A percentile compares a stretch with the other conserved stretches of the same genome.
These are phyloP conservation scores for Ophiocordyceps robertsii DNA, from an alignment of 2,329 filamentous ascomycete species.

Conservation along the genomic window DNA sequence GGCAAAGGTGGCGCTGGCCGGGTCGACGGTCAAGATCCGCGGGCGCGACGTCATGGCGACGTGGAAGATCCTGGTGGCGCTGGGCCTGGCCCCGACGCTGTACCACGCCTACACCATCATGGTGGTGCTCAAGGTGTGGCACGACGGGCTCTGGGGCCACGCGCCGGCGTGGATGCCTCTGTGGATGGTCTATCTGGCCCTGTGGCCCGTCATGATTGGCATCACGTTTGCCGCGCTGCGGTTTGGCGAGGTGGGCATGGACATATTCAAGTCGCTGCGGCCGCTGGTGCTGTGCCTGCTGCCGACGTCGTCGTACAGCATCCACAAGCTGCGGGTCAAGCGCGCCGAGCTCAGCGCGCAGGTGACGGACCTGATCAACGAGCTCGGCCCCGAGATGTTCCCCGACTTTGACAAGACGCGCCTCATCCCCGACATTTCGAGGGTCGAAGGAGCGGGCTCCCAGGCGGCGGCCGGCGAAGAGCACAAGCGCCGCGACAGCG, in stretches of 20 bases:
- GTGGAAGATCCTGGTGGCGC: slow-evolving; percentile 83
- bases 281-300: slow-evolving; percentile 77
- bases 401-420: slow-evolving; percentile 81
- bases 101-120: slow-evolving; percentile 71
- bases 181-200: slow-evolving; percentile 60
- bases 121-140: slow-evolving; percentile 64
- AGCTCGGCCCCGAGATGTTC: slow-evolving; percentile 88
- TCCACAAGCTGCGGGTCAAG: slow-evolving; percentile 61
- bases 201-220: slow-evolving; percentile 69
- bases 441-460: slow-evolving; percentile 17
- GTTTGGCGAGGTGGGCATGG: slow-evolving; percentile 97
- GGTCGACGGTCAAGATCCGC: slow-evolving; percentile 77
- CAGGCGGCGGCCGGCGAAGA: slow-evolving; percentile 8
- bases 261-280: slow-evolving; percentile 87
- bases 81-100: slow-evolving; percentile 68
- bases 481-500: slow-evolving; percentile 32
- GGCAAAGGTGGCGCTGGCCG: slow-evolving; percentile 70
- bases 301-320: slow-evolving; percentile 70
- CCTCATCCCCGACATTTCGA: slow-evolving; percentile 46
- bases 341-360: slow-evolving; percentile 64
- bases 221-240: slow-evolving; percentile 88
- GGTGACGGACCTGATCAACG: slow-evolving; percentile 89
- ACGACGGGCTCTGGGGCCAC: slow-evolving; percentile 71
- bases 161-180: slow-evolving; percentile 70
- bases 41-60: slow-evolving; percentile 84